These are phyloP conservation scores for Silene latifolia DNA, from an alignment of 148 eudicot genomes.

Conservation along the genomic window DNA sequence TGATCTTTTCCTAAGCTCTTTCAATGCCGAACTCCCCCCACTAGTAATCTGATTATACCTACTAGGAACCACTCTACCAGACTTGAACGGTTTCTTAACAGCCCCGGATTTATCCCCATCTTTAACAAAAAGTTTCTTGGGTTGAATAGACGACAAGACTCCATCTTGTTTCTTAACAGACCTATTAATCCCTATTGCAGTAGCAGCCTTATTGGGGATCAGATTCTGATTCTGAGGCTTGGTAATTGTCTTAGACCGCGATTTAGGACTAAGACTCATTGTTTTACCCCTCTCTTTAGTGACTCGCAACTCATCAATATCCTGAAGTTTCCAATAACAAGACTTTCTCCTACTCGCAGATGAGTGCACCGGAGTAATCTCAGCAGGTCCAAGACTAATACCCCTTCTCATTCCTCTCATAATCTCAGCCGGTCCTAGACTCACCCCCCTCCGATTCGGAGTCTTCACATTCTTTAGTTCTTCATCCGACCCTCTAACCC, in stretches of 20 bases:
- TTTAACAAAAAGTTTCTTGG: constrained; percentile 68
- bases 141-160: constrained; percentile 55
- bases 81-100: constrained; percentile 55
- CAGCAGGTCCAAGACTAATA: constrained; percentile 58
- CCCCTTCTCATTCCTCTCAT: constrained; percentile 48
- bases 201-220: constrained; percentile 46
- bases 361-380: constrained; percentile 51
- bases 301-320: constrained; percentile 64
- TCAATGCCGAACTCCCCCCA: constrained; percentile 46
- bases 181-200: constrained; percentile 60
- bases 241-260: constrained; percentile 32
- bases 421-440: constrained; percentile 74
- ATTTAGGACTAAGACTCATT: constrained; percentile 63
- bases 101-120: constrained; percentile 57
- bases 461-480: constrained; percentile 35
- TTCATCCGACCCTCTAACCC: constrained; percentile 24
- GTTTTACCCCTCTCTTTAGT: constrained; percentile 60
- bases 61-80: constrained; percentile 77
- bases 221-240: constrained; percentile 20
- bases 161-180: constrained; percentile 65
- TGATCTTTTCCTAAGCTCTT: constrained; percentile 62
- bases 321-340: constrained; percentile 76
- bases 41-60: constrained; percentile 58
- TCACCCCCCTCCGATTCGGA: constrained; percentile 64
- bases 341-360: constrained; percentile 62